Conservation (phyloP, 768 basidiomycete genomes). For the Lactifluus pinguis region DNA sequence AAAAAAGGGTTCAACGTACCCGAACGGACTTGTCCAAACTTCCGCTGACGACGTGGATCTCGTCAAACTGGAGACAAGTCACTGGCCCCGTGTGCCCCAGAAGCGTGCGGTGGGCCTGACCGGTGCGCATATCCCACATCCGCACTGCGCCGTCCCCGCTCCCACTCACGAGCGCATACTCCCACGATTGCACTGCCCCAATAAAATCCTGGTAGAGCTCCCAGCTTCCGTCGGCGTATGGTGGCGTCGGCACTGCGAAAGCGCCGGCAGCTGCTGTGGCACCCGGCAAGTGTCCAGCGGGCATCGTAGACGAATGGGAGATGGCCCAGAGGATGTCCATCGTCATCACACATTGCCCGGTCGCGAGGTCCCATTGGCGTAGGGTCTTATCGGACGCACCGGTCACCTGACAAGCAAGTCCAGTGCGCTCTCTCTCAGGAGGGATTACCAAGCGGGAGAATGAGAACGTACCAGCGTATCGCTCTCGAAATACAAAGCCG, state of each 20-base stretch:
- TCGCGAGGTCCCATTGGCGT: slow-evolving; percentile 95
- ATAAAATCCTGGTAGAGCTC: slow-evolving; percentile 97
- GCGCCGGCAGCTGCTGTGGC: slow-evolving; percentile 47
- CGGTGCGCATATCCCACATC: slow-evolving; percentile 99
- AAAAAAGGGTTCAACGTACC: slow-evolving; percentile 35
- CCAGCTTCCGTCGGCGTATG: slow-evolving; percentile 83
- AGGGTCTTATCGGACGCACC: slow-evolving; percentile 98
- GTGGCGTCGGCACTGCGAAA: slow-evolving; percentile 79
- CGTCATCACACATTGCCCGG: slow-evolving; percentile 96
- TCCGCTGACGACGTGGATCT: slow-evolving; percentile 86
- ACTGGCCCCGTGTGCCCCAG: slow-evolving; percentile 90
- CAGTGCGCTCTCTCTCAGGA: not conserved
- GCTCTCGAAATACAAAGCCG: slow-evolving; percentile 92
- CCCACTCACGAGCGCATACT: slow-evolving; percentile 92
- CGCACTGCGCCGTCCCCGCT: slow-evolving; percentile 95
- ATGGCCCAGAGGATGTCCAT: slow-evolving; percentile 99
- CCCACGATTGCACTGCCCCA: slow-evolving; percentile 97
- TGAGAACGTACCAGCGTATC: slow-evolving; percentile 67
- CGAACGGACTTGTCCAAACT: slow-evolving; percentile 89
- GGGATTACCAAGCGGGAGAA: not conserved
- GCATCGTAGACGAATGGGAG: slow-evolving; percentile 63
- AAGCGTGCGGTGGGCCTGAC: slow-evolving; percentile 89
- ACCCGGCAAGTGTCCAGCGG: slow-evolving; percentile 35
- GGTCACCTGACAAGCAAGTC: slow-evolving; percentile 55
- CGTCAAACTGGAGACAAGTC: slow-evolving; percentile 94